Base-by-base conservation (phyloP, 2,329 filamentous ascomycete genomes). In the Zymoseptoria crescenta region DNA sequence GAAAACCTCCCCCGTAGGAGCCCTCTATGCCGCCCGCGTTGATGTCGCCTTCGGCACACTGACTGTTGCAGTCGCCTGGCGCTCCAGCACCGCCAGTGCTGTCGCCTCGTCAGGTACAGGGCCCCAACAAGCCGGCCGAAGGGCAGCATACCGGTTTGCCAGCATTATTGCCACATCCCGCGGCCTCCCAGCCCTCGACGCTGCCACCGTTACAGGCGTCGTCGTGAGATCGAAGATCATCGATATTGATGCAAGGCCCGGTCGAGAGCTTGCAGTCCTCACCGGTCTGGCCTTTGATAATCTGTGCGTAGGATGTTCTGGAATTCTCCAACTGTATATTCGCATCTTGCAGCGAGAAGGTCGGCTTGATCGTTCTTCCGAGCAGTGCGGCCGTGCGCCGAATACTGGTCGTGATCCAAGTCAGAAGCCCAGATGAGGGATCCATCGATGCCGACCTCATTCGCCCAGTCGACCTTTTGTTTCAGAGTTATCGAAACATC, bases 401-500 rank as follows among this genome's bases (percentile, higher is more conserved):
- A 59, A 54, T 54, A 30, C 52, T 24, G 52, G 10, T 24, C 19
- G 51, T 60, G 54, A 57, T 20, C 55, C 5, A 52, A 24, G 41
- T 57, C 55, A 21, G 30, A 76, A 4, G 60, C 60, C 65, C 64
- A 67, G 20, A 63, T 48, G 58, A 64, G 59, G 2, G 29, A 20
- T 1, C 75, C 74, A 1, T 69, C 69, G 1, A 76, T 59, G 27
- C 74, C 73, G 1, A 51, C 50, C 1, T 55, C 54, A 41, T 71
- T 71, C 1, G 74, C 74, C 19, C 58, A 74, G 5, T 73, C 66
- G 0, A 66, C 59, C 59, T 75, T 76, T 29, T 65, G 55, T 52
- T 68, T 62, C 19, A 73, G 65, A 3, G 75, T 78, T 4, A 71
- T 61, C 0, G 49, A 56, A 58, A 78, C 74, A 57, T 78, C 75